Evolutionary conservation across 495 filamentous ascomycete species (phyloP).

Genomic region (Penicillium canescens): DNA sequence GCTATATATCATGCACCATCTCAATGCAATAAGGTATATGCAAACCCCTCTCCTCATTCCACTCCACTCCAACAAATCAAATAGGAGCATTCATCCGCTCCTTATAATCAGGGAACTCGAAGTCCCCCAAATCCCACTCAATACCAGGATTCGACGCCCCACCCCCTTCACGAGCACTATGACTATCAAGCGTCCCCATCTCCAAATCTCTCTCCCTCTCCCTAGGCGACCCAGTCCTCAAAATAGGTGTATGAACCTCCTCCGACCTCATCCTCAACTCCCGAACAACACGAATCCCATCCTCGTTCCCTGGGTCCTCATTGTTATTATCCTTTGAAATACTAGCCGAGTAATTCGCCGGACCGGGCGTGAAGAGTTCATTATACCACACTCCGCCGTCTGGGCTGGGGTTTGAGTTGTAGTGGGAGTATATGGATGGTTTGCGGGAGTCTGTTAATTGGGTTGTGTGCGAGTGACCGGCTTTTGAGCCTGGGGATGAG

Average conservation of each 20-base stretch:
- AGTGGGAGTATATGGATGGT: constrained; percentile 15
- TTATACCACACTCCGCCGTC: constrained; percentile 26
- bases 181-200: neutral
- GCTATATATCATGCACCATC: neutral
- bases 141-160: constrained; percentile 6
- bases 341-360: constrained; percentile 28
- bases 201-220: constrained; percentile 12
- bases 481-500: constrained; percentile 17
- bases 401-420: neutral
- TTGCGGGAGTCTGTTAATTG: constrained; percentile 14
- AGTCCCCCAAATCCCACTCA: constrained; percentile 31
- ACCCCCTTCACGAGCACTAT: neutral
- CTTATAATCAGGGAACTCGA: constrained; percentile 31
- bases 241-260: neutral
- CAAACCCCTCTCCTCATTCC: neutral
- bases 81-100: constrained; percentile 28
- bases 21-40: neutral
- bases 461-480: constrained; percentile 1
- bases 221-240: neutral
- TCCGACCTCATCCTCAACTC: constrained; percentile 32
- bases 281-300: constrained; percentile 34
- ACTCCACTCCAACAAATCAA: neutral
- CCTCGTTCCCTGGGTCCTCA: constrained; percentile 5
- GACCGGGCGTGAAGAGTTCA: constrained; percentile 17
- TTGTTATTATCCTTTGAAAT: constrained; percentile 13